phyloP scores from a whole-genome alignment of 768 basidiomycete genomes.

The Phylloporus sp. region DNA sequence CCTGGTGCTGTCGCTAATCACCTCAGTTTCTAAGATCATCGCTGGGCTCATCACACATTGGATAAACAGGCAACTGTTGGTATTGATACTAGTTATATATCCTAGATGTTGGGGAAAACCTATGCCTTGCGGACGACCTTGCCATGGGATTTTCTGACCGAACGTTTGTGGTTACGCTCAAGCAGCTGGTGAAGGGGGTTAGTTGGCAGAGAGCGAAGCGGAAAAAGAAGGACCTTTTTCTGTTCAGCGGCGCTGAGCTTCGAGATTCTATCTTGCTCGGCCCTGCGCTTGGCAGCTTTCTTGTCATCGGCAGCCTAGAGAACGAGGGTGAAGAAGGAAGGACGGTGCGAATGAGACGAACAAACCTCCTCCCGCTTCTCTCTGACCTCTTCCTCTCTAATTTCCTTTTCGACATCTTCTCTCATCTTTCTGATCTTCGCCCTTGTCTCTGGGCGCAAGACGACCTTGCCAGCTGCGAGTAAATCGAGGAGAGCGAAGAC shows the following conservation, averaged over 20 bases:
- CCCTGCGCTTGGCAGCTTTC: slow-evolving; percentile 66
- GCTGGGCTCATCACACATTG: slow-evolving; percentile 24
- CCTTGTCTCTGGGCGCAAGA: slow-evolving; percentile 78
- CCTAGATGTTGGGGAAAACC: not conserved
- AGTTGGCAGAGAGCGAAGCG: not conserved
- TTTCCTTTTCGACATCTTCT: slow-evolving; percentile 63
- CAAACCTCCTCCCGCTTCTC: slow-evolving; percentile 70
- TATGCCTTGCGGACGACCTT: slow-evolving; percentile 43
- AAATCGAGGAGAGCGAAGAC: slow-evolving; percentile 75
- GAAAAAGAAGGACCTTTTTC: slow-evolving; percentile 55
- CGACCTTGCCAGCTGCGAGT: slow-evolving; percentile 43
- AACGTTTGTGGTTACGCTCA: slow-evolving; percentile 75
- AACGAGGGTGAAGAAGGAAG: not conserved
- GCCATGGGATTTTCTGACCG: slow-evolving; percentile 64
- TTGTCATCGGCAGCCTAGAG: slow-evolving; percentile 58
- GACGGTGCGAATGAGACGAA: not conserved
- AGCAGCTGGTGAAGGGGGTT: slow-evolving; percentile 40
- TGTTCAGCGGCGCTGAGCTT: slow-evolving; percentile 77
- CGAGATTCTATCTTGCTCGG: slow-evolving; percentile 68
- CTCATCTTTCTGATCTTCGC: slow-evolving; percentile 70
- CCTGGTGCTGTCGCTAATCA: slow-evolving; percentile 8
- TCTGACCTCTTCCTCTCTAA: slow-evolving; percentile 63
- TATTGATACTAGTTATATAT: slow-evolving; percentile 11
- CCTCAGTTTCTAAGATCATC: not conserved
- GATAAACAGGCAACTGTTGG: slow-evolving; percentile 3